Conservation (phyloP, 371 early-diverging fungal species). For the Mortierella sp. region DNA sequence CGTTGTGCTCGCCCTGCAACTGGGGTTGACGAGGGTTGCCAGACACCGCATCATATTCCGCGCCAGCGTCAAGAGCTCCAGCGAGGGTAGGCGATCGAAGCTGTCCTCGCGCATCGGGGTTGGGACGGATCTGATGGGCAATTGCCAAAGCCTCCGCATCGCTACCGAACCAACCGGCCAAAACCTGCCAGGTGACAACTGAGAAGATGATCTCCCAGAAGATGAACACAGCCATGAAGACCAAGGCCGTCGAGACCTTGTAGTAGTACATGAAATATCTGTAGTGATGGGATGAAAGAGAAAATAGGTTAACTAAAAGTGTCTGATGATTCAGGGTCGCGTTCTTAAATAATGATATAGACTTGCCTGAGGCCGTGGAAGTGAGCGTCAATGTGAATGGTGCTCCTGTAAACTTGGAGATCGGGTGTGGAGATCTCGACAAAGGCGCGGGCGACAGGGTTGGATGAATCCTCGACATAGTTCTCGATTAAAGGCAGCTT, state of each 20-base stretch:
- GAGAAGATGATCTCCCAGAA: slow-evolving; percentile 82
- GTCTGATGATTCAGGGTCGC: slow-evolving; percentile 51
- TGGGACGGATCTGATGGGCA: slow-evolving; percentile 31
- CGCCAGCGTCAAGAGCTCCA: slow-evolving; percentile 1
- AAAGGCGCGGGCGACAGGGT: slow-evolving; percentile 75
- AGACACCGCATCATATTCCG: neutral
- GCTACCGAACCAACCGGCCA: slow-evolving; percentile 61
- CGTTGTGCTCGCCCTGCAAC: slow-evolving; percentile 18
- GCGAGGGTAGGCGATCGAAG: slow-evolving; percentile 26
- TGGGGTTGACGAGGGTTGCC: slow-evolving; percentile 49
- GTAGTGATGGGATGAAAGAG: slow-evolving; percentile 20
- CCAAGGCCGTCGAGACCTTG: slow-evolving; percentile 77
- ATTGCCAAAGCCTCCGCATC: slow-evolving; percentile 41
- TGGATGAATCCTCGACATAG: slow-evolving; percentile 73
- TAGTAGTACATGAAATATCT: slow-evolving; percentile 91
- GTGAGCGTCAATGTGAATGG: slow-evolving; percentile 81
- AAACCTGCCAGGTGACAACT: slow-evolving; percentile 77
- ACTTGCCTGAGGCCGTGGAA: slow-evolving; percentile 88
- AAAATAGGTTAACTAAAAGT: slow-evolving; percentile 23
- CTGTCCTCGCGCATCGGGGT: slow-evolving; percentile 21
- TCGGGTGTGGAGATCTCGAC: slow-evolving; percentile 73
- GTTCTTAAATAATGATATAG: slow-evolving; percentile 60
- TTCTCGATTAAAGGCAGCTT: slow-evolving; percentile 78
- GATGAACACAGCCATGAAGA: slow-evolving; percentile 78
- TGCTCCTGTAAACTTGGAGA: slow-evolving; percentile 82